phyloP scores from a whole-genome alignment of 352 stramenopile species.

The Aphanomyces invadans region DNA sequence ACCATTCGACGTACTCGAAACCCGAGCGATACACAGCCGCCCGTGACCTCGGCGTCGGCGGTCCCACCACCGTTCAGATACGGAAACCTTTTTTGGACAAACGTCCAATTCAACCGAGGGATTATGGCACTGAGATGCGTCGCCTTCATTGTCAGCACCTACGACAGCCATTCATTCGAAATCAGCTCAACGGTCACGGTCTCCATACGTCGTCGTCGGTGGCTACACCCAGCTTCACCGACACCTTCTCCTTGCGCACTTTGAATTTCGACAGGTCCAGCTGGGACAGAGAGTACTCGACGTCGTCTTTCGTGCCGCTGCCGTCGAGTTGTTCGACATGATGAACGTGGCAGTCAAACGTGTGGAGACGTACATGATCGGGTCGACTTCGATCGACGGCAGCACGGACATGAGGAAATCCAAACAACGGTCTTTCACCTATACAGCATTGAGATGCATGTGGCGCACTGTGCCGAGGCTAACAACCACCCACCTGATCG shows the following conservation, averaged over 20 bases:
- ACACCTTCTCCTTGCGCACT: constrained; percentile 80
- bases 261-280: constrained; percentile 76
- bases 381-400: constrained; percentile 75
- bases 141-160: constrained; percentile 62
- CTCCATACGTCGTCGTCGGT: constrained; percentile 46
- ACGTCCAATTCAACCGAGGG: constrained; percentile 81
- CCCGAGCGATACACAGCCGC: constrained; percentile 64
- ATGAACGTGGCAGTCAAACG: too few species aligned
- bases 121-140: constrained; percentile 68
- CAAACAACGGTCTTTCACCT: constrained; percentile 73
- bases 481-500: constrained; percentile 34
- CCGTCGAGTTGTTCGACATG: too few species aligned
- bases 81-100: constrained; percentile 79
- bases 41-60: constrained; percentile 59
- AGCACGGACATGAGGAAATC: constrained; percentile 83
- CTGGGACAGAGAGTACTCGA: constrained; percentile 71
- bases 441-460: background rate
- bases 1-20: constrained; percentile 43
- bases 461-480: background rate
- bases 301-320: constrained; percentile 56
- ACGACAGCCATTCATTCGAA: background rate
- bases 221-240: constrained; percentile 73
- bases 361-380: constrained; percentile 36
- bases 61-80: constrained; percentile 72
- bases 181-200: background rate